phyloP scores from a whole-genome alignment of 2,329 filamentous ascomycete species.

The Scedosporium minutisporum region DNA sequence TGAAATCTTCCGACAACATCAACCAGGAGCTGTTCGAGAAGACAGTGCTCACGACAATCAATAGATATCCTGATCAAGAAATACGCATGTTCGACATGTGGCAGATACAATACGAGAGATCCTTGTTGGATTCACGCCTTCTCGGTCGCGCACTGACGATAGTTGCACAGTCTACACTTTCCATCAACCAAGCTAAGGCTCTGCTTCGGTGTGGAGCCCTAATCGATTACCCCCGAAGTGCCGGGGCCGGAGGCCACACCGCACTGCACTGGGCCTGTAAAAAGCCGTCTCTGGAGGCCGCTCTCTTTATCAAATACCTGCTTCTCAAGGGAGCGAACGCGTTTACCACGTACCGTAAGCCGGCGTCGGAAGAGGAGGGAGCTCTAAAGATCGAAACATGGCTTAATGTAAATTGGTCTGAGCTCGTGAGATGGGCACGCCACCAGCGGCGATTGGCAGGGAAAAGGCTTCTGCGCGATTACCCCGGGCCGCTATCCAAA shows the following conservation, averaged over 20 bases:
- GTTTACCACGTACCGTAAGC: neutral
- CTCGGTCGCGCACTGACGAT: neutral
- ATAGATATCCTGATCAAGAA: neutral
- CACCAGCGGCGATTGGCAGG: neutral
- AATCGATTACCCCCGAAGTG: neutral
- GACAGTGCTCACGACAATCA: neutral
- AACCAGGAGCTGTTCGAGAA: neutral
- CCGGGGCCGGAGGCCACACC: neutral
- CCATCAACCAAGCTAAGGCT: neutral
- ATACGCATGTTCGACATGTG: neutral
- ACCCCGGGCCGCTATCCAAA: too few species aligned
- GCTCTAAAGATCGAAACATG: neutral
- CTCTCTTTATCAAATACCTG: neutral
- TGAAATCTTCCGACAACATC: neutral
- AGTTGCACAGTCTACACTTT: neutral
- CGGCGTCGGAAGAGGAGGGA: neutral
- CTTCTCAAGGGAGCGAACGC: neutral
- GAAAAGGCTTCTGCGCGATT: too few species aligned
- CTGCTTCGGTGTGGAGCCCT: neutral
- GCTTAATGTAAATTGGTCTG: neutral
- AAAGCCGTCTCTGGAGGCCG: neutral
- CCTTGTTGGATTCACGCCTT: neutral
- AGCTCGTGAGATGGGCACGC: neutral
- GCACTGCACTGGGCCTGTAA: neutral
- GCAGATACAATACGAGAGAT: neutral